These are phyloP conservation scores for Aspergillus viridinutans DNA, from an alignment of 2,329 filamentous ascomycete genomes.

Conservation along the genomic window DNA sequence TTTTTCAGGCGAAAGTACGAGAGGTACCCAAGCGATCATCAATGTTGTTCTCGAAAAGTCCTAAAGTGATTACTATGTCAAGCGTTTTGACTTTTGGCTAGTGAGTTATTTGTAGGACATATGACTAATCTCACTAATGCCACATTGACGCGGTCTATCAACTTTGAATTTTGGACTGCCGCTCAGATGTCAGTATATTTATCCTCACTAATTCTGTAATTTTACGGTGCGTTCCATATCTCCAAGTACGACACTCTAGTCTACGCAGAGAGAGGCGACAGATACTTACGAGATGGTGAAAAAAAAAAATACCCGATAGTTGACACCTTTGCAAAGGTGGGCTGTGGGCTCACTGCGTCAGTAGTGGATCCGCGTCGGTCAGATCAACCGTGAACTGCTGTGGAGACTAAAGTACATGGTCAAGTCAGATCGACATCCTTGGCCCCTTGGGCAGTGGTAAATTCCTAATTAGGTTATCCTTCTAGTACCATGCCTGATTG, in stretches of 20 bases:
- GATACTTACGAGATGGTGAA: too few relatives aligned
- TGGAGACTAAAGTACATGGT: slow-evolving; percentile 12
- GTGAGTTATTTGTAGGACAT: neutral
- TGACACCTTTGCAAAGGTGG: too few relatives aligned
- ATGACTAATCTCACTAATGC: neutral
- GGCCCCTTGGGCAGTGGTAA: too few relatives aligned
- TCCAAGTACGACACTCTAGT: too few relatives aligned
- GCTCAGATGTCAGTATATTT: neutral
- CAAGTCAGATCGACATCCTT: neutral
- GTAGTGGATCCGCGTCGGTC: slow-evolving; percentile 4
- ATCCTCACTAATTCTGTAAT: neutral
- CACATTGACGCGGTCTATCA: neutral
- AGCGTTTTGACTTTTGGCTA: neutral
- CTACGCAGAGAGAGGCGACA: too few relatives aligned
- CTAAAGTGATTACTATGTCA: neutral
- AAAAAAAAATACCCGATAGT: too few relatives aligned
- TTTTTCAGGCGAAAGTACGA: neutral
- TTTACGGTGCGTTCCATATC: too few relatives aligned
- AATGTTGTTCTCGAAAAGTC: neutral
- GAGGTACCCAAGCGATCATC: neutral
- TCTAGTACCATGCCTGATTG: too few relatives aligned
- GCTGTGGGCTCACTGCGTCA: neutral
- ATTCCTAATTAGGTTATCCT: too few relatives aligned
- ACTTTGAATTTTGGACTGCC: too few relatives aligned
- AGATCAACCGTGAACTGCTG: slow-evolving; percentile 15